phyloP scores from a whole-genome alignment of 176 grass and related monocot species.

The Raddia guianensis region DNA sequence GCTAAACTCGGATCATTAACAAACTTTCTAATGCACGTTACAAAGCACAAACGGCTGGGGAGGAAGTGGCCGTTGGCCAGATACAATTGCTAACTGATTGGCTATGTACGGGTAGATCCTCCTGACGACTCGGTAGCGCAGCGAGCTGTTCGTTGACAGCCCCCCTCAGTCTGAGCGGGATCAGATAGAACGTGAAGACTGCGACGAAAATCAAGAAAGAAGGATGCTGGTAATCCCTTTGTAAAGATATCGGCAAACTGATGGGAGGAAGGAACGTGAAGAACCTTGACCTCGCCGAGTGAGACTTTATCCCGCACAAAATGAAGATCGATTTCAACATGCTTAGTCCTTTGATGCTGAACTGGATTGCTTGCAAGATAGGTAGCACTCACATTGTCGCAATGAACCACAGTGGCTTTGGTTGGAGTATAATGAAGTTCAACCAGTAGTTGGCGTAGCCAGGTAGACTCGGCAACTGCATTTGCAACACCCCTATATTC shows the following conservation, averaged over 20 bases:
- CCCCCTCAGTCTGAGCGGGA: conserved; percentile 43
- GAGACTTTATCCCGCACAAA: not conserved
- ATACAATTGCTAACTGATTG: too few species aligned
- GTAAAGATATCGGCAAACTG: not conserved
- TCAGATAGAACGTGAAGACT: not conserved
- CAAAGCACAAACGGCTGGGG: too few species aligned
- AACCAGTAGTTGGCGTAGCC: not conserved
- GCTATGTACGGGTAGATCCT: too few species aligned
- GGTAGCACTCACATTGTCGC: not conserved
- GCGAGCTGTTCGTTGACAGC: not conserved
- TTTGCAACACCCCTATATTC: not conserved
- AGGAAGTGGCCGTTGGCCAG: too few species aligned
- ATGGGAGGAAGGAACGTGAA: not conserved
- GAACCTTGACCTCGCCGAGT: not conserved
- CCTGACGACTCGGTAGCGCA: not conserved
- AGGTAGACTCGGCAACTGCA: not conserved
- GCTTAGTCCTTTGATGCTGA: not conserved
- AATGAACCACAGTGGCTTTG: not conserved
- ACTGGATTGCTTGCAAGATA: not conserved
- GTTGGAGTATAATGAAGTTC: not conserved
- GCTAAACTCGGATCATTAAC: too few species aligned
- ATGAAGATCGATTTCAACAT: not conserved
- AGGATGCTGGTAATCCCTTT: not conserved
- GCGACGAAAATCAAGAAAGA: not conserved
- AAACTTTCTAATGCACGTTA: too few species aligned